These are phyloP conservation scores for Irpex lacteus DNA, from an alignment of 1,284 basidiomycete genomes.

Conservation along the genomic window DNA sequence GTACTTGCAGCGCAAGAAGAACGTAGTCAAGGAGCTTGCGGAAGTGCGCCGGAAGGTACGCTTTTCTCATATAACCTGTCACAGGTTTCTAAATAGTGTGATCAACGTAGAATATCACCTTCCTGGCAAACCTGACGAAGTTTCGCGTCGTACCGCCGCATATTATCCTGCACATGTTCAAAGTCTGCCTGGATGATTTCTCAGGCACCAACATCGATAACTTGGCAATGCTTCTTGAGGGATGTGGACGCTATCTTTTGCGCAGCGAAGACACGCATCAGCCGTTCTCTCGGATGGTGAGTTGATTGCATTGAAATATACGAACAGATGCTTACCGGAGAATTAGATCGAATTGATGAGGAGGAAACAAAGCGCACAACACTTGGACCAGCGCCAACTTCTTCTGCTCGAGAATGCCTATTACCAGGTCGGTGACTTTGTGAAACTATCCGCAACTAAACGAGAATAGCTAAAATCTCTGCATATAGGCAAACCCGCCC, in stretches of 20 bases:
- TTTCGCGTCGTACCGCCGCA: constrained; percentile 93
- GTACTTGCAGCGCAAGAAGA: constrained; percentile 94
- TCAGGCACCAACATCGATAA: constrained; percentile 92
- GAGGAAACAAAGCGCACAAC: constrained; percentile 89
- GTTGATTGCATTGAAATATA: constrained; percentile 13
- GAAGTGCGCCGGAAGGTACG: constrained; percentile 82
- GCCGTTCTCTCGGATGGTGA: constrained; percentile 80
- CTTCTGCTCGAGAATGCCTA: constrained; percentile 97
- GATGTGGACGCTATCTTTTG: constrained; percentile 91
- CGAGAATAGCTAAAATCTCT: neutral
- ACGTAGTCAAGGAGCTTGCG: constrained; percentile 84
- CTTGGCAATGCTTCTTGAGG: constrained; percentile 88
- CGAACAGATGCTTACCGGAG: neutral
- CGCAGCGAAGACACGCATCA: constrained; percentile 86
- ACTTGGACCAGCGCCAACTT: constrained; percentile 88
- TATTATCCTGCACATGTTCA: constrained; percentile 92
- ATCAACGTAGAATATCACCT: constrained; percentile 75
- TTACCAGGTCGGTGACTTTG: constrained; percentile 68
- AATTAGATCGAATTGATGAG: constrained; percentile 87
- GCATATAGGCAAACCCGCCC: constrained; percentile 88
- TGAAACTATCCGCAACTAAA: too few relatives aligned
- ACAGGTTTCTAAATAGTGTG: too few relatives aligned
- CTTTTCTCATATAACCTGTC: too few relatives aligned
- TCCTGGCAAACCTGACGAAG: constrained; percentile 91
- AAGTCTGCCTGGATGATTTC: constrained; percentile 96